Percentiles rank a stretch among this genome's conserved stretches.
Evolutionary conservation across 164 flowering plant genomes (phyloP).

Genomic region (Cinnamomum chago): DNA sequence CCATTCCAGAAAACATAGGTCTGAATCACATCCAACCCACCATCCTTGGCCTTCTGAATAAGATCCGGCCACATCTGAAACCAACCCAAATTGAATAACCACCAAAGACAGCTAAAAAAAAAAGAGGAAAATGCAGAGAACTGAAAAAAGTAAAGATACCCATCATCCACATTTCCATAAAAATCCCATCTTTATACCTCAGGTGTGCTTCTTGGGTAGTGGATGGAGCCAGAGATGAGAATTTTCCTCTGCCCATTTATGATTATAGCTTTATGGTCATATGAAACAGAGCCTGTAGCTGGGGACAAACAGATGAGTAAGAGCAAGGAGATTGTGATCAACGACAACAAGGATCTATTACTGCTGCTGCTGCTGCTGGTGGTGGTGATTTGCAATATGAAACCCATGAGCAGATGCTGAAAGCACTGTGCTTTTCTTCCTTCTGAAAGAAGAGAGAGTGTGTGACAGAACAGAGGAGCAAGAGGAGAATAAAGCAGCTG

Average conservation of each 20-base stretch:
- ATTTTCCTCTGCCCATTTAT: constrained; percentile 69
- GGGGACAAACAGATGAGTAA: constrained; percentile 15
- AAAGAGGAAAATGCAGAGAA: not conserved
- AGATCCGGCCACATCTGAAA: constrained; percentile 87
- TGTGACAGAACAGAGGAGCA: not conserved
- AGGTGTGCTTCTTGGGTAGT: constrained; percentile 90
- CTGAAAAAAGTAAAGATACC: constrained; percentile 17
- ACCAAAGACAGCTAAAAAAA: not conserved
- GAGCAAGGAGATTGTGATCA: not conserved
- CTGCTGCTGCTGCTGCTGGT: not conserved
- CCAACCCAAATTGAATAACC: constrained; percentile 3
- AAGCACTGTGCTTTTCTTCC: constrained; percentile 2
- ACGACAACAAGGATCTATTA: constrained; percentile 1
- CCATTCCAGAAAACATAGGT: constrained; percentile 90
- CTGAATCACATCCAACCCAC: constrained; percentile 78
- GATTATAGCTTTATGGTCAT: constrained; percentile 60
- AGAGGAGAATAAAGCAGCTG: constrained; percentile 5
- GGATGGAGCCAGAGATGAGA: constrained; percentile 86
- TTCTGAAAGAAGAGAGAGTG: not conserved
- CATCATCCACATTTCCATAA: constrained; percentile 18
- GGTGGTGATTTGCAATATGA: not conserved
- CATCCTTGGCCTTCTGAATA: constrained; percentile 76
- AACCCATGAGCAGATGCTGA: constrained; percentile 7
- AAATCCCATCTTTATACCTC: constrained; percentile 40
- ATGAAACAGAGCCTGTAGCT: constrained; percentile 56